Conservation (phyloP, 2,329 filamentous ascomycete genomes). For the Chalaropsis thielavioides region DNA sequence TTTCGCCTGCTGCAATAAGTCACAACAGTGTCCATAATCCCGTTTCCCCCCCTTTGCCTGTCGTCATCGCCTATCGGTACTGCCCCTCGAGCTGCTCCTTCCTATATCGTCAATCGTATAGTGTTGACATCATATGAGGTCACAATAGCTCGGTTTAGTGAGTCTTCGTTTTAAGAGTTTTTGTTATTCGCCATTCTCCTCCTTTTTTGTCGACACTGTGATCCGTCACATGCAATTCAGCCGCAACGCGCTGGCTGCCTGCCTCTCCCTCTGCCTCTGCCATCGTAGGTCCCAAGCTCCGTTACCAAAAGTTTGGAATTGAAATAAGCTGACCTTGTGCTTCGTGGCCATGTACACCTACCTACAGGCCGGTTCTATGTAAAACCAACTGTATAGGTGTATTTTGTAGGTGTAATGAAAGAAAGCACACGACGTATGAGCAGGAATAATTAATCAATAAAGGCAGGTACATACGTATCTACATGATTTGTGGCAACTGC, state of each 20-base stretch:
- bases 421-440: neutral
- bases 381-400: neutral
- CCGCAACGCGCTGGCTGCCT: neutral
- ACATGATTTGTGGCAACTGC: neutral
- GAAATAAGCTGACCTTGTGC: neutral
- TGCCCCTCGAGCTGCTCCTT: neutral
- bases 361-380: neutral
- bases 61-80: neutral
- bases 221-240: neutral
- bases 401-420: neutral
- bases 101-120: neutral
- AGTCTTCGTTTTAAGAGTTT: neutral
- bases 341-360: neutral
- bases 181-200: neutral
- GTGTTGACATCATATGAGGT: conserved; percentile 2
- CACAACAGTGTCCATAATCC: neutral
- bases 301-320: neutral
- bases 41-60: neutral
- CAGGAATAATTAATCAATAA: neutral
- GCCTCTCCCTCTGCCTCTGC: neutral
- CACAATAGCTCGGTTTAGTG: neutral
- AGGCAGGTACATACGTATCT: neutral
- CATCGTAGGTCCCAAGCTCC: neutral
- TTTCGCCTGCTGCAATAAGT: neutral
- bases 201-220: neutral